Evolutionary conservation across 1,139 yeast species (phyloP), one percentile per base, ranked within the genome.

Genomic region (Geotrichum klebahnii): DNA sequence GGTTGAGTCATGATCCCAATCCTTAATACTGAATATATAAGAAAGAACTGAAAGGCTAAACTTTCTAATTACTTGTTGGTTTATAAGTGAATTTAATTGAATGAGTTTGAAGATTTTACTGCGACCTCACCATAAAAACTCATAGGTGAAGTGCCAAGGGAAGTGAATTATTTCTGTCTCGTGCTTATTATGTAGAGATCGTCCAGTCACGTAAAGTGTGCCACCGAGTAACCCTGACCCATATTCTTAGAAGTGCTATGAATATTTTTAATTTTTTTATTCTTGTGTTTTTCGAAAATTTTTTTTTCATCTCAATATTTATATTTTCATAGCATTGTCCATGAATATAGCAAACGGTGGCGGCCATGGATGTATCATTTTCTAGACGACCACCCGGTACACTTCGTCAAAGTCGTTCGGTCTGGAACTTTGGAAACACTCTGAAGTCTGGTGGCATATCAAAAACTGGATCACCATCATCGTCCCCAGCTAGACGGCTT

Each of bases 351-450:
- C 9, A n/a, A n/a, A n/a, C n/a, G n/a, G n/a, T n/a, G n/a, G 28
- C 35, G 46, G 23, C 40, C 16, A 38, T 45, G 48, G 48, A 45
- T 32, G 28, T 45, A 6, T 29, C 48, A 14, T 37, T 32, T 33
- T 45, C 48, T 20, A 22, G 43, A 22, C 34, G 37, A 10, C 14
- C 43, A 8, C 33, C 43, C 9, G 34, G 33, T 14, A 17, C n/a
- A 14, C 37, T 45, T n/a, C 42, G 39, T 6, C 48, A 38, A 8
- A 45, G 39, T 24, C 43, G 43, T 10, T 45, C 48, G 17, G 48
- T 45, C n/a, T 45, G 48, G 48, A 45, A 34, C 26, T 45, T 45
- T 31, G 31, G 38, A 12, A 17, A 19, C 31, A 19, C 31, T 12
- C n/a, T 22, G 6, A 26, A 22, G 26, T 6, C 37, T 2, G 45